Conservation (phyloP, 345 rosid species). For the Salix caprea region DNA sequence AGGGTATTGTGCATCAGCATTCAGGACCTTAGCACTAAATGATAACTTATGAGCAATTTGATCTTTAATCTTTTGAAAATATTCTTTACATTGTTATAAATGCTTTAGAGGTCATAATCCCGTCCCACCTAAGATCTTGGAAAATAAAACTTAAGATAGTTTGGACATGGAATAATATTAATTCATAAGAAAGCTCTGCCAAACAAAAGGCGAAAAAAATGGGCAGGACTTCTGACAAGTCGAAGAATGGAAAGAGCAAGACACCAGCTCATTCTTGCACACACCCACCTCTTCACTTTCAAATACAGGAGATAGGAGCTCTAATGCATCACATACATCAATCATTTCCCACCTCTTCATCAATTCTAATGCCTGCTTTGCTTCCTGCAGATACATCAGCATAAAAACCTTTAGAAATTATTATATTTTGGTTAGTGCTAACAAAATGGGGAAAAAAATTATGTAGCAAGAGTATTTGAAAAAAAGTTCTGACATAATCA, state of each 20-base stretch:
- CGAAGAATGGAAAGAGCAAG: neutral
- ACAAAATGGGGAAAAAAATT: neutral
- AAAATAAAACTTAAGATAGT: neutral
- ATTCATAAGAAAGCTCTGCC: neutral
- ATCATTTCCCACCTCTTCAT: conserved; percentile 92
- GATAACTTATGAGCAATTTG: neutral
- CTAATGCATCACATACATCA: conserved; percentile 92
- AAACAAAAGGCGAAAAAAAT: neutral
- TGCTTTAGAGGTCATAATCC: neutral
- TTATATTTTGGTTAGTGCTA: neutral
- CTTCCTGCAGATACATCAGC: conserved; percentile 62
- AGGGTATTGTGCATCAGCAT: neutral
- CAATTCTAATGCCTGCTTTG: conserved; percentile 85
- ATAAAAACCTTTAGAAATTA: conserved; percentile 13
- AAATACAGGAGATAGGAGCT: conserved; percentile 89
- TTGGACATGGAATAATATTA: neutral
- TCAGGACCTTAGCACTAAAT: neutral
- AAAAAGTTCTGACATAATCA: neutral
- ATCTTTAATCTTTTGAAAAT: neutral
- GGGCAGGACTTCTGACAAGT: neutral
- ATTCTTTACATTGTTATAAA: neutral
- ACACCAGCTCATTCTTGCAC: neutral
- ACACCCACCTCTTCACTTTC: conserved; percentile 87
- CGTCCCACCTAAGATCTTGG: neutral
- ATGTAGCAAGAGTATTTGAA: neutral